Conservation (phyloP, 331 rosid species). For the Rhamnella rubrinervis region DNA sequence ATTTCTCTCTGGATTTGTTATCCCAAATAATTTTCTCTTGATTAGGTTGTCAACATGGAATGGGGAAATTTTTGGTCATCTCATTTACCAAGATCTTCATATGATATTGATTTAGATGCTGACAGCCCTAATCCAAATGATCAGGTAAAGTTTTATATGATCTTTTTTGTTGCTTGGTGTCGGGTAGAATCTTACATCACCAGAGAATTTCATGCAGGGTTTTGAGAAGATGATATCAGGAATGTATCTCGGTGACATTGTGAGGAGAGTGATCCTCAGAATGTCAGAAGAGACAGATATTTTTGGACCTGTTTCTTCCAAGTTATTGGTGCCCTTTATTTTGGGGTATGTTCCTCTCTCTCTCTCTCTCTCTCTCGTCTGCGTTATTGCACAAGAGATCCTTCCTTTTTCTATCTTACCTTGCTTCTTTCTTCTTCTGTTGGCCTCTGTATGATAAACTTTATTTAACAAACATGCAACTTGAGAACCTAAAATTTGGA, state of each 20-base stretch:
- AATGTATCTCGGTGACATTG: constrained; percentile 86
- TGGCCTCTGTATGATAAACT: too few species aligned
- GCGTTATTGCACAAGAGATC: too few species aligned
- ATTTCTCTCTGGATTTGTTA: neutral
- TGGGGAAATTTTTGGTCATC: constrained; percentile 93
- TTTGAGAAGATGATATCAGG: constrained; percentile 91
- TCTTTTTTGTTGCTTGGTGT: constrained; percentile 16
- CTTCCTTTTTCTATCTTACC: too few species aligned
- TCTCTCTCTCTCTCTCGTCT: neutral
- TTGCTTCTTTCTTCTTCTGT: too few species aligned
- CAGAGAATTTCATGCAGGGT: constrained; percentile 49
- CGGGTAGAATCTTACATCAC: neutral
- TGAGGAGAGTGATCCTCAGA: constrained; percentile 75
- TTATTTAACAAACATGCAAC: too few species aligned
- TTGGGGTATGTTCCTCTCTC: constrained; percentile 50
- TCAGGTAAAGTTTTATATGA: constrained; percentile 49
- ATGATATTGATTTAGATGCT: constrained; percentile 67
- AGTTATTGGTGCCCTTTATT: constrained; percentile 51
- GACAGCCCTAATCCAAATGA: constrained; percentile 80
- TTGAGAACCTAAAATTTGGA: too few species aligned
- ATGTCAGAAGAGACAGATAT: constrained; percentile 66
- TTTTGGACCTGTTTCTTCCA: constrained; percentile 56
- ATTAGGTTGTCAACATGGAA: constrained; percentile 81
- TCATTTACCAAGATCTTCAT: constrained; percentile 72
- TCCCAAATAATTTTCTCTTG: constrained; percentile 12